Base-by-base conservation (phyloP, 441 rosid species). In the Arabidopsis lyrata region DNA sequence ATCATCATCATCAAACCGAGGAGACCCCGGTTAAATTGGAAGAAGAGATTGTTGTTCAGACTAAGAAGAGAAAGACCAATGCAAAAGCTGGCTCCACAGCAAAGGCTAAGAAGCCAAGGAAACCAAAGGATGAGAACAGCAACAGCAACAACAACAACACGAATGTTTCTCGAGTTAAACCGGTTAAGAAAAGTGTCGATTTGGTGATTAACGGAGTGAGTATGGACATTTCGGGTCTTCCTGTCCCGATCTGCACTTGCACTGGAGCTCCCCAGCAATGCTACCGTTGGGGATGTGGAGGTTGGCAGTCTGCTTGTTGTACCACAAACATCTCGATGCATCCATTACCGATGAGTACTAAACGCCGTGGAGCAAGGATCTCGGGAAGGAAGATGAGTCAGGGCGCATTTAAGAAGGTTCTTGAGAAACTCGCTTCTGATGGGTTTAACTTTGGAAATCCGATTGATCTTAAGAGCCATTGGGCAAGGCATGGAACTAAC, bases 221-320 rank as follows among this genome's bases (percentile, higher is more conserved):
- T 42, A 88, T 90, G 98, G 99, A 95, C 80, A 90, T 95, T 63
- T 90, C 98, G 0, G 86, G 93, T 67, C 80, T 95, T 59, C 97
- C 99, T 2, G 94, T 92, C n/a, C 99, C 99, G 2, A 86, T 92
- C 31, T 95, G 99, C 79, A 87, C 99, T 0, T 95, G 99, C 73
- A 95, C 99, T 16, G 99, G 98, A 75, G 62, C 79, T 62, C 85
- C 99, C 31, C 99, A 92, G 82, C 99, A 92, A 56, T 95, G 99
- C 64, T 95, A 95, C 66, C 88, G 99, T 41, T 95, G 99, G 99
- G 99, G 99, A 29, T 92, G 96, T 53, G 99, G 99, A 20, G 99
- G 99, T 65, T 95, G 99, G 99, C 99, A 95, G 63, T 95, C 99
- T 0, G 98, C 99, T 1, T 95, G 99, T 59, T 95, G 99, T 72